Conservation (phyloP, 768 basidiomycete species). For the Ramaria rubella region DNA sequence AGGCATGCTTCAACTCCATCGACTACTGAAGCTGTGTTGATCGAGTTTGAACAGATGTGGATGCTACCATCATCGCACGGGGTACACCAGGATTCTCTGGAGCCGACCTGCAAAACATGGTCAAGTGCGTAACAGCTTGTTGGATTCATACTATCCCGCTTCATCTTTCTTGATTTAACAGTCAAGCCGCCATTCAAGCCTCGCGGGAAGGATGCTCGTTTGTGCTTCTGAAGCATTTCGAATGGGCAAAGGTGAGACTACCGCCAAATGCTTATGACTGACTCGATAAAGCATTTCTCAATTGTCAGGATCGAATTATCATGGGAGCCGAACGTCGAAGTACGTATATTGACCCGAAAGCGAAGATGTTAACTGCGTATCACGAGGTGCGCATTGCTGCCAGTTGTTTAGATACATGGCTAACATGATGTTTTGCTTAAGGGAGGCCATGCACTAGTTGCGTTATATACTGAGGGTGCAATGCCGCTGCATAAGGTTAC, state of each 20-base stretch:
- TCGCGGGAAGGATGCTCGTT: conserved; percentile 71
- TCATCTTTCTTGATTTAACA: conserved; percentile 19
- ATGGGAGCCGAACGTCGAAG: conserved; percentile 96
- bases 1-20: conserved; percentile 37
- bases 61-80: conserved; percentile 82
- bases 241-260: conserved; percentile 87
- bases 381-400: conserved; percentile 62
- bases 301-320: conserved; percentile 81
- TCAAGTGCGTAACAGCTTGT: conserved; percentile 61
- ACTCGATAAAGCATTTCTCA: background rate
- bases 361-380: conserved; percentile 87
- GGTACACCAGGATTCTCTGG: conserved; percentile 96
- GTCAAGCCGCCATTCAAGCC: conserved; percentile 92
- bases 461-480: conserved; percentile 89
- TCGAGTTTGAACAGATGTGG: no score
- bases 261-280: background rate
- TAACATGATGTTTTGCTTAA: conserved; percentile 21
- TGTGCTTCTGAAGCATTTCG: conserved; percentile 79
- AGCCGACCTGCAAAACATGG: conserved; percentile 94
- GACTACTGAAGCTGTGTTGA: no score
- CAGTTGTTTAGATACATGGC: conserved; percentile 16
- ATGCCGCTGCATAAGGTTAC: conserved; percentile 98
- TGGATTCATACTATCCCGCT: background rate
- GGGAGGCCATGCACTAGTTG: conserved; percentile 93
- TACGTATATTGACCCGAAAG: conserved; percentile 80